Conservation (phyloP, 2,329 filamentous ascomycete genomes). For the Diaporthe velutina region DNA sequence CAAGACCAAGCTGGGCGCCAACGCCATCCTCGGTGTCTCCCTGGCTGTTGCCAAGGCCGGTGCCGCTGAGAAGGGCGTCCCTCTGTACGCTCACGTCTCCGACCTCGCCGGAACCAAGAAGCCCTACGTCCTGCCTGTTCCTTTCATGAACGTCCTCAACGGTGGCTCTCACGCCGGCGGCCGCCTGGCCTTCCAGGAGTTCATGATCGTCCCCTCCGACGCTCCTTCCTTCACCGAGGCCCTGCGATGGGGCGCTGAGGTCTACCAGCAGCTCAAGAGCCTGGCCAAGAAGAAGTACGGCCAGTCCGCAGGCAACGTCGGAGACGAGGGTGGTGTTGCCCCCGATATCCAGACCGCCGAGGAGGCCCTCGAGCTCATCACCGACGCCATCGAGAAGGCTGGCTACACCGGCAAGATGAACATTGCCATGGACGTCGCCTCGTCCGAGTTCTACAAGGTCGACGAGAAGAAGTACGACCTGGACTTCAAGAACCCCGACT, state of each 20-base stretch:
- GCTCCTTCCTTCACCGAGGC: constrained; percentile 95
- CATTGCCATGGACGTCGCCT: constrained; percentile 99
- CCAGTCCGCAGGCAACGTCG: constrained; percentile 98
- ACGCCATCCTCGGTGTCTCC: constrained; percentile 88
- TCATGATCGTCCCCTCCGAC: constrained; percentile 91
- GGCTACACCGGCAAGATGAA: constrained; percentile 97
- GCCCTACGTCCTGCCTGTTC: constrained; percentile 89
- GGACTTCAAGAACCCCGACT: constrained; percentile 99
- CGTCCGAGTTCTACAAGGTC: constrained; percentile 99
- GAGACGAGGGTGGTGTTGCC: constrained; percentile 99
- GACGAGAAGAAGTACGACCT: constrained; percentile 99
- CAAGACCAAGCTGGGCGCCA: constrained; percentile 90
- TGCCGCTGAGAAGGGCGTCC: constrained; percentile 88
- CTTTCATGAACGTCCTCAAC: constrained; percentile 95
- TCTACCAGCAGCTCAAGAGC: constrained; percentile 97
- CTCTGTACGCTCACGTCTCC: constrained; percentile 89
- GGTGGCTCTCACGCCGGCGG: constrained; percentile 97
- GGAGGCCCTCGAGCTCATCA: constrained; percentile 94
- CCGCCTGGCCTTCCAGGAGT: constrained; percentile 94
- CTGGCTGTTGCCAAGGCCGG: constrained; percentile 89
- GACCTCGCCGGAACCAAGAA: constrained; percentile 92
- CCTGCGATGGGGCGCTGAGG: constrained; percentile 95
- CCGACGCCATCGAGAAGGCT: constrained; percentile 91
- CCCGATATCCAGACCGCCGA: constrained; percentile 98
- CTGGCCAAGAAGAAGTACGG: constrained; percentile 99